A percentile compares a stretch with the other conserved stretches of the same genome.
Conservation (phyloP, 306 rosid genomes). For the Gillenia trifoliata region DNA sequence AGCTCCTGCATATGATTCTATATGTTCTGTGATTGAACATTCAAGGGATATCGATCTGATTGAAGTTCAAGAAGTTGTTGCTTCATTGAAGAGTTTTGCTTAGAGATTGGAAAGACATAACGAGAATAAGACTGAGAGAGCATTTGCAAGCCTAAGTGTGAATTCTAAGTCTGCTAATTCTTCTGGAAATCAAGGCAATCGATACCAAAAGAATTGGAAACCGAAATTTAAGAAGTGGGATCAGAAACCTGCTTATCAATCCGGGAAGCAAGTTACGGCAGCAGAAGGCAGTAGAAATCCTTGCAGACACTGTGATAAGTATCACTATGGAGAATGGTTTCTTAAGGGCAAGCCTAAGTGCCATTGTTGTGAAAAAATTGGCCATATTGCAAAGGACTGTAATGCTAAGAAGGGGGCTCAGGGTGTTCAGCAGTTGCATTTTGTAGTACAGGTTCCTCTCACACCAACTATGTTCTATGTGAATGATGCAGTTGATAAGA, state of each 20-base stretch:
- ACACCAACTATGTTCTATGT: not conserved
- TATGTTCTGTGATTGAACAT: not conserved
- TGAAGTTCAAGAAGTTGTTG: not conserved
- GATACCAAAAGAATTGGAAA: not conserved
- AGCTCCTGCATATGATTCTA: not conserved
- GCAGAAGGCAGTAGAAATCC: not conserved
- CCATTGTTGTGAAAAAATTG: not conserved
- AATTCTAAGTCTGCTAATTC: no score
- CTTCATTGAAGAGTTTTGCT: not conserved
- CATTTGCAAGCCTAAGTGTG: not conserved
- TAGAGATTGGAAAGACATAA: not conserved
- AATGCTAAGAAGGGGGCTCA: not conserved
- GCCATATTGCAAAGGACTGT: not conserved
- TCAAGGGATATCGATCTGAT: not conserved
- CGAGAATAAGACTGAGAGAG: no score
- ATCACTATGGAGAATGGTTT: not conserved
- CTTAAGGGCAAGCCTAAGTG: not conserved
- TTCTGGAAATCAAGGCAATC: not conserved
- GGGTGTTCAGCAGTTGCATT: not conserved
- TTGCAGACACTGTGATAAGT: not conserved
- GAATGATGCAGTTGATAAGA: not conserved
- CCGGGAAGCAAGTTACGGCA: no score
- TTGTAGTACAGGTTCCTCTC: fast-evolving
- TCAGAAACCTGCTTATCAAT: not conserved
- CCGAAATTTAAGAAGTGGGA: not conserved